Evolutionary conservation across 2,329 filamentous ascomycete genomes (phyloP).

Genomic region (Verticillium albo-atrum): DNA sequence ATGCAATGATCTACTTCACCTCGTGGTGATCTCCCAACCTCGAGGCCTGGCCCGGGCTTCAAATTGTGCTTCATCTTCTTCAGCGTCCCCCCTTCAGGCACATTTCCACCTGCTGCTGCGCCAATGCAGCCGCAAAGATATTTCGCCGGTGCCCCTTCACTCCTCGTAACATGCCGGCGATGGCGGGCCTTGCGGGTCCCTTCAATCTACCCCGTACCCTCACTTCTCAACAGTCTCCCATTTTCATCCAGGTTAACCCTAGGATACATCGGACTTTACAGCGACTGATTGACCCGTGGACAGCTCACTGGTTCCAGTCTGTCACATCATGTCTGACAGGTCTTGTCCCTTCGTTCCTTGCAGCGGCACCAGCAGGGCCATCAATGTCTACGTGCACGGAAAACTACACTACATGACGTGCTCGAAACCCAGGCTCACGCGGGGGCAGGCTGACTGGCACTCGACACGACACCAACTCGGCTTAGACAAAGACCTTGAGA

Average conservation of each 20-base stretch:
- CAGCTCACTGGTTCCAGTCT: background rate
- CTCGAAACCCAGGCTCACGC: background rate
- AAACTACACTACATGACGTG: background rate
- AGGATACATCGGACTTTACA: background rate
- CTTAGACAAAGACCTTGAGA: background rate
- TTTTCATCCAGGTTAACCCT: background rate
- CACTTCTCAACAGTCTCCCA: background rate
- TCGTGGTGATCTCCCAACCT: background rate
- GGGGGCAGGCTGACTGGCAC: background rate
- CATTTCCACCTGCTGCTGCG: background rate
- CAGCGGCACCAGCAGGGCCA: background rate
- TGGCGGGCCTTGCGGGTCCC: background rate
- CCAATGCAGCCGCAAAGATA: background rate
- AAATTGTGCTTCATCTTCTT: background rate
- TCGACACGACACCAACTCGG: background rate
- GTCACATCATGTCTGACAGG: background rate
- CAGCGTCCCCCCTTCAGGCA: background rate
- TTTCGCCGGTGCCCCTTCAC: background rate
- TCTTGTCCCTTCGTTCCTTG: background rate
- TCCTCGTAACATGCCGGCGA: background rate
- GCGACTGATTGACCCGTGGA: background rate
- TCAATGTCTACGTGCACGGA: background rate
- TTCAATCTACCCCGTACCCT: background rate
- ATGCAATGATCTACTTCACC: background rate
- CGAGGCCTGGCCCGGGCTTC: background rate